These are phyloP conservation scores for Kuraishia hungarica DNA, from an alignment of 805 yeast genomes.

Conservation along the genomic window DNA sequence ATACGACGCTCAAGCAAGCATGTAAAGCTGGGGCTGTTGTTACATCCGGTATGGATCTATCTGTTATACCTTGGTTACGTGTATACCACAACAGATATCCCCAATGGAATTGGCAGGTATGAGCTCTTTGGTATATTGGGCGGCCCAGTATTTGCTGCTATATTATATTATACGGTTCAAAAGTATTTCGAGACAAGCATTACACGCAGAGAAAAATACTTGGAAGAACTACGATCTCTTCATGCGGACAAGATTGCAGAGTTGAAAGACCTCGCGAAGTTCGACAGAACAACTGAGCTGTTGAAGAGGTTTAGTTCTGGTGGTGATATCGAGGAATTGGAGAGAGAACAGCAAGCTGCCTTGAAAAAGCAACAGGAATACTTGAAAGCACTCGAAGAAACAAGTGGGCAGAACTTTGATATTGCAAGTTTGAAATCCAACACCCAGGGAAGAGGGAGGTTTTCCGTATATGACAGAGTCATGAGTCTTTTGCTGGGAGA, in stretches of 20 bases:
- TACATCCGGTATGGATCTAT: slow-evolving; percentile 15
- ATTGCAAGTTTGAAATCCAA: slow-evolving; percentile 4
- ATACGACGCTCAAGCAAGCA: slow-evolving; percentile 9
- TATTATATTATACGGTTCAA: neutral
- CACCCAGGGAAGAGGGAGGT: slow-evolving; percentile 8
- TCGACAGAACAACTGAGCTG: slow-evolving; percentile 66
- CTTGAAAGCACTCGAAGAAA: slow-evolving; percentile 23
- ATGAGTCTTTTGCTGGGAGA: slow-evolving; percentile 43
- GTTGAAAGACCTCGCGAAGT: slow-evolving; percentile 50
- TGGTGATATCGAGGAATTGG: slow-evolving; percentile 31
- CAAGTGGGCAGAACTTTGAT: slow-evolving; percentile 7
- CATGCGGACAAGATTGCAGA: slow-evolving; percentile 27
- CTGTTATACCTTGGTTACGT: slow-evolving; percentile 15
- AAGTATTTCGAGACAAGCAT: slow-evolving; percentile 5
- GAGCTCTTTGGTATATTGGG: neutral
- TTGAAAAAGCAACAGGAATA: slow-evolving; percentile 28
- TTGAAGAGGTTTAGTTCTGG: slow-evolving; percentile 54
- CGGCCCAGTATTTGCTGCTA: neutral
- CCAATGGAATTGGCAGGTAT: neutral
- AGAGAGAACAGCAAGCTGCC: slow-evolving; percentile 34
- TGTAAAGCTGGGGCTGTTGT: slow-evolving; percentile 9
- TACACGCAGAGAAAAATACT: slow-evolving; percentile 11
- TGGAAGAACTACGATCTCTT: slow-evolving; percentile 19
- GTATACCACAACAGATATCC: slow-evolving; percentile 3
- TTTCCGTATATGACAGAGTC: slow-evolving; percentile 31